Evolutionary conservation across 1,139 yeast species (phyloP).

Genomic region (Saccharomycopsis phalli): DNA sequence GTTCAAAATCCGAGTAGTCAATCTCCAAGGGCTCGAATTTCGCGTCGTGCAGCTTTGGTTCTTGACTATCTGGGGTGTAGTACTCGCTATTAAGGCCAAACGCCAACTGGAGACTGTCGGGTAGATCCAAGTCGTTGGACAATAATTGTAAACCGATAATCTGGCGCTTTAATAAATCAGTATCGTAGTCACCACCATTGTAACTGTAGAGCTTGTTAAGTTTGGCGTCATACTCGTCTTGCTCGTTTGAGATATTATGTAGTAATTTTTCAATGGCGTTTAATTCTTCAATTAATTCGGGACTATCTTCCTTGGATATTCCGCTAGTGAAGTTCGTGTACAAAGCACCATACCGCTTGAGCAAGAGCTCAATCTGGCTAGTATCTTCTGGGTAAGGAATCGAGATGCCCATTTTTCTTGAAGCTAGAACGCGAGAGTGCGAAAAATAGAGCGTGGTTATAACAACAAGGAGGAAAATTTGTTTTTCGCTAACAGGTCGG

Average conservation of each 20-base stretch:
- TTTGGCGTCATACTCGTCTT: constrained; percentile 29
- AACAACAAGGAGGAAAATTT: no score
- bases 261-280: constrained; percentile 30
- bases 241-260: constrained; percentile 28
- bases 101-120: constrained; percentile 36
- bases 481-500: no score
- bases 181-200: constrained; percentile 32
- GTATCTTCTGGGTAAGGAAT: constrained; percentile 11
- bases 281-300: constrained; percentile 22
- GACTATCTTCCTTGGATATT: neutral
- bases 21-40: constrained; percentile 25
- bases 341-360: constrained; percentile 14
- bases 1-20: constrained; percentile 26
- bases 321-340: constrained; percentile 1
- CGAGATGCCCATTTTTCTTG: neutral
- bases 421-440: no score
- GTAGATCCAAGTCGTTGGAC: constrained; percentile 71
- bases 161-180: constrained; percentile 52
- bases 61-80: constrained; percentile 9
- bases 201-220: constrained; percentile 24
- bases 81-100: constrained; percentile 16
- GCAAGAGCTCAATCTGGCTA: constrained; percentile 14
- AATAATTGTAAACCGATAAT: constrained; percentile 67
- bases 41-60: no score
- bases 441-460: no score